Evolutionary conservation across 495 filamentous ascomycete genomes (phyloP).

Genomic region (Podospora bellae-mahoneyi): DNA sequence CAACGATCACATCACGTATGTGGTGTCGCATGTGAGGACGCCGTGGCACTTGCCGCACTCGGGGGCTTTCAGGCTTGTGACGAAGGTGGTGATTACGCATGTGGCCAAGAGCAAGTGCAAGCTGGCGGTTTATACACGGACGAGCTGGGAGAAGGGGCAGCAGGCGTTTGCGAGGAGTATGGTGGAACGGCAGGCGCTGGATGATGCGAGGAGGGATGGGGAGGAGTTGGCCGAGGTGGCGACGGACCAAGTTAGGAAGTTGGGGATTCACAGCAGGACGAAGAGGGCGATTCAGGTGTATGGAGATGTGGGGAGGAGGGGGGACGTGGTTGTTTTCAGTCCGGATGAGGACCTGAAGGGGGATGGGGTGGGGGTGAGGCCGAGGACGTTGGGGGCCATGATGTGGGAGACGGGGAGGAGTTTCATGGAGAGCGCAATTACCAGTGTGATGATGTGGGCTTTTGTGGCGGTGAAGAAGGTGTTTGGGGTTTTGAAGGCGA

Average conservation of each 20-base stretch:
- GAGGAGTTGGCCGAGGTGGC: conserved; percentile 81
- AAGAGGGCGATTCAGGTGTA: conserved; percentile 90
- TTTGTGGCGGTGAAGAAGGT: conserved; percentile 59
- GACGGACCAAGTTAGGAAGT: conserved; percentile 78
- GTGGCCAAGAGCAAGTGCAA: conserved; percentile 88
- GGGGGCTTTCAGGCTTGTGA: conserved; percentile 76
- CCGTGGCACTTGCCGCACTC: conserved; percentile 88
- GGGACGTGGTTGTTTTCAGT: conserved; percentile 61
- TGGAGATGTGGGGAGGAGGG: conserved; percentile 70
- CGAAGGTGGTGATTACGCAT: conserved; percentile 91
- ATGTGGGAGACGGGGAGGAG: conserved; percentile 64
- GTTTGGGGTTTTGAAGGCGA: conserved; percentile 68
- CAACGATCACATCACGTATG: conserved; percentile 94
- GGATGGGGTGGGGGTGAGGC: conserved; percentile 52
- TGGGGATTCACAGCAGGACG: conserved; percentile 77
- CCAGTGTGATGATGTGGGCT: conserved; percentile 70
- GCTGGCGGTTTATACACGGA: conserved; percentile 79
- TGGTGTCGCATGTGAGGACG: conserved; percentile 79
- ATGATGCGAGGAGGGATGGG: conserved; percentile 77
- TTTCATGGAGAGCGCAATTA: conserved; percentile 65
- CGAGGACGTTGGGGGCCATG: conserved; percentile 64
- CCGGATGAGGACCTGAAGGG: conserved; percentile 34
- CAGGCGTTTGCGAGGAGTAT: conserved; percentile 65
- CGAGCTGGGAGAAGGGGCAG: conserved; percentile 70
- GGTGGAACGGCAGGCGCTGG: conserved; percentile 74